Conservation (phyloP, 441 rosid species). For the Pelargonium fulgidum region DNA sequence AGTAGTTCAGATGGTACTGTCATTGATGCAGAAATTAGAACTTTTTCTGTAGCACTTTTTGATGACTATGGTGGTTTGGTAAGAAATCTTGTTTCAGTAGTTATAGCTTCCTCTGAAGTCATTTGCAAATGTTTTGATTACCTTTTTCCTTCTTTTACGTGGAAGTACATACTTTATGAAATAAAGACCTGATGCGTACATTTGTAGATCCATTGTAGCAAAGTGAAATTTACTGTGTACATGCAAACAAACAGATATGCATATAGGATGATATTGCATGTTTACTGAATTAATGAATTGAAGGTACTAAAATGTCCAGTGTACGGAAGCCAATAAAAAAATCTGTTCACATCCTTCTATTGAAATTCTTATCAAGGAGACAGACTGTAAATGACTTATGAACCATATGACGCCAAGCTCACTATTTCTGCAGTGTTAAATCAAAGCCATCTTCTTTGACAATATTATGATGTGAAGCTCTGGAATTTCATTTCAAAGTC, state of each 20-base stretch:
- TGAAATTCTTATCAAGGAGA: neutral
- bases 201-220: neutral
- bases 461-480: too few relatives aligned
- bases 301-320: neutral
- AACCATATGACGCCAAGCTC: neutral
- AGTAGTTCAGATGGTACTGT: conserved; percentile 67
- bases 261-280: neutral
- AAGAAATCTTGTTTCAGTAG: conserved; percentile 24
- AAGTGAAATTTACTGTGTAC: neutral
- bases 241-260: neutral
- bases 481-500: too few relatives aligned
- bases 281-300: neutral
- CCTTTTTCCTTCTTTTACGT: neutral
- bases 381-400: neutral
- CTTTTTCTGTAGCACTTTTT: conserved; percentile 89
- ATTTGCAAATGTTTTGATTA: neutral
- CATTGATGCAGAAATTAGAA: conserved; percentile 64
- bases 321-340: neutral
- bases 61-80: conserved; percentile 99
- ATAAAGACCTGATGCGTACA: neutral
- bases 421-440: neutral
- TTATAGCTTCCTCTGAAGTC: conserved; percentile 11
- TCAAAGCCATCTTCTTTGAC: neutral
- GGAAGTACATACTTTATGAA: neutral
- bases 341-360: neutral